Percentiles rank a stretch among this genome's conserved stretches.
Conservation (phyloP, 1,139 yeast species). For the Geotrichum citri-aurantii region DNA sequence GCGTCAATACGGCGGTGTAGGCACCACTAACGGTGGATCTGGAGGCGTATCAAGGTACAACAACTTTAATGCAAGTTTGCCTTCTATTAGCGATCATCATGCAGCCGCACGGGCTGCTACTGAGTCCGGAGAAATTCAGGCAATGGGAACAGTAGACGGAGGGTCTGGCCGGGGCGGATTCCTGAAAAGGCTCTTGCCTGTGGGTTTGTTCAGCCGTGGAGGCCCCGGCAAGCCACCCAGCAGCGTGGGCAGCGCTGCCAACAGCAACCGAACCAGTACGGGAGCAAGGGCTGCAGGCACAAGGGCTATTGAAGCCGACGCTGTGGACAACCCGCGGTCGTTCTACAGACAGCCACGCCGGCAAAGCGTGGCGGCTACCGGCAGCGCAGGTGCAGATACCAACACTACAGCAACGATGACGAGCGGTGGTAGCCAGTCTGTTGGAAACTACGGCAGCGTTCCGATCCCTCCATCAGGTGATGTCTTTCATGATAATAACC, state of each 20-base stretch:
- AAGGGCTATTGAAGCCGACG: conserved; percentile 1
- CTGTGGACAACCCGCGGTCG: conserved; percentile 5
- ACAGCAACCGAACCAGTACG: conserved; percentile 1
- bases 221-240: not conserved
- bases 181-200: not conserved
- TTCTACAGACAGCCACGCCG: conserved; percentile 10
- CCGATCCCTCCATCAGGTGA: not conserved
- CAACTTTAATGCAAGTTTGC: conserved; percentile 8
- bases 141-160: not conserved
- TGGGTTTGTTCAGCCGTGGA: not conserved
- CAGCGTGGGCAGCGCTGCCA: not conserved
- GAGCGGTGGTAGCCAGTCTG: not conserved
- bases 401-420: not conserved
- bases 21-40: not conserved
- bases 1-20: conserved; percentile 7
- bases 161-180: not conserved
- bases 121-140: not conserved
- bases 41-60: not conserved
- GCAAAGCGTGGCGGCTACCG: not conserved
- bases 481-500: not conserved
- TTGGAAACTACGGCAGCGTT: not conserved
- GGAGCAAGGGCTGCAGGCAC: conserved; percentile 7
- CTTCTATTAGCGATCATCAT: conserved; percentile 16
- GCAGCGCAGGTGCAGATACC: conserved; percentile 3
- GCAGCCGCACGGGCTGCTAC: conserved; percentile 14